Percentiles rank a stretch among this genome's conserved stretches.
Conservation (phyloP, 805 yeast species). For the Cyberlindnera meyerae region DNA sequence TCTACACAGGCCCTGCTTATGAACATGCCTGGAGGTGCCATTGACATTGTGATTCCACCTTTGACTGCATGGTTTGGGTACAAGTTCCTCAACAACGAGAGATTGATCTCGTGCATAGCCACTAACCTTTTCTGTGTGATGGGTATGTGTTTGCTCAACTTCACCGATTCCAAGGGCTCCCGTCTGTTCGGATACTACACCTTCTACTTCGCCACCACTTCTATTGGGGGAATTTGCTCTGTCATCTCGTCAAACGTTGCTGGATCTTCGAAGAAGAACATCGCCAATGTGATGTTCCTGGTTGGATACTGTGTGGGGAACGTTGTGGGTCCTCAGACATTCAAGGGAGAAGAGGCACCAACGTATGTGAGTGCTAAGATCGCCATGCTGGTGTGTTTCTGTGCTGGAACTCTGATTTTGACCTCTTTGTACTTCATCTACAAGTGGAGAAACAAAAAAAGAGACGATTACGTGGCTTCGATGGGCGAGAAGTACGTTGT, state of each 20-base stretch:
- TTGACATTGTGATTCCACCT: conserved; percentile 27
- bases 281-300: conserved; percentile 51
- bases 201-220: conserved; percentile 31
- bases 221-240: conserved; percentile 30
- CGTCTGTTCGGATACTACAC: conserved; percentile 26
- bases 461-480: conserved; percentile 31
- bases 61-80: conserved; percentile 10
- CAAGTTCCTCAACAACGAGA: conserved; percentile 5
- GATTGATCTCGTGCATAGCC: conserved; percentile 7
- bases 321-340: conserved; percentile 70
- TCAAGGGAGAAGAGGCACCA: conserved; percentile 53
- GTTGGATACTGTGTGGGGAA: conserved; percentile 66
- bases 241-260: conserved; percentile 47
- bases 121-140: conserved; percentile 4
- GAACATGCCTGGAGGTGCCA: conserved; percentile 30
- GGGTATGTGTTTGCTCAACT: conserved; percentile 13
- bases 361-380: conserved; percentile 48
- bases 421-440: conserved; percentile 26
- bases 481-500: conserved; percentile 21
- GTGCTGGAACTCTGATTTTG: conserved; percentile 31
- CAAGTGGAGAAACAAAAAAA: conserved; percentile 36
- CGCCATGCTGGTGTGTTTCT: conserved; percentile 20
- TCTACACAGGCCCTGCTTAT: conserved; percentile 17
- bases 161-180: conserved; percentile 15
- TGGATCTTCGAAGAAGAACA: conserved; percentile 67